A percentile compares a stretch with the other conserved stretches of the same genome.
These are phyloP conservation scores for Beta vulgaris DNA, from an alignment of 148 eudicot genomes.

Conservation along the genomic window DNA sequence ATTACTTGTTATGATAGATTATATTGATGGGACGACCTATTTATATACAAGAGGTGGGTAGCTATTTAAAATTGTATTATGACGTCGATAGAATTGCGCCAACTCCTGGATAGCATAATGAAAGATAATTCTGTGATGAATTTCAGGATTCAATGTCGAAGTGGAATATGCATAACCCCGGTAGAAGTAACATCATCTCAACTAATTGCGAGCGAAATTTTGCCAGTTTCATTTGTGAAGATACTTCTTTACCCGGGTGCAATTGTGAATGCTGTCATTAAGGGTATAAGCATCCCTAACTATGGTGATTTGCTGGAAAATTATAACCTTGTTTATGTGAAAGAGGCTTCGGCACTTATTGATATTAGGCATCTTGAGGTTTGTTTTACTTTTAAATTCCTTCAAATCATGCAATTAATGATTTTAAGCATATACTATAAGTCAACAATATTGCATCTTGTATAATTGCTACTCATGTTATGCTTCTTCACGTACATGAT, in stretches of 20 bases:
- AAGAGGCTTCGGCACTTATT: conserved; percentile 14
- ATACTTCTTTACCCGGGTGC: conserved; percentile 56
- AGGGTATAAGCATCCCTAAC: conserved; percentile 35
- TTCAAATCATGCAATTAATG: too few relatives aligned
- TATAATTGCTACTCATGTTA: neutral
- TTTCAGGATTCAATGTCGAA: conserved; percentile 54
- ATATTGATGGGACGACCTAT: too few relatives aligned
- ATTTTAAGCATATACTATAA: too few relatives aligned
- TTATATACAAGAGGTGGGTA: too few relatives aligned
- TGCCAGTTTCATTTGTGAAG: conserved; percentile 42
- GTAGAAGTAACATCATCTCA: conserved; percentile 49
- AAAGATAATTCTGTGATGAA: neutral
- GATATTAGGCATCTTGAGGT: conserved; percentile 65
- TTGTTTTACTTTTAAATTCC: too few relatives aligned
- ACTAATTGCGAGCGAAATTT: conserved; percentile 39
- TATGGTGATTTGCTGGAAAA: conserved; percentile 33
- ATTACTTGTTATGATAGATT: too few relatives aligned
- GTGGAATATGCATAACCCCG: conserved; percentile 54
- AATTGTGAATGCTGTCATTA: conserved; percentile 35
- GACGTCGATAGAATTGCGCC: too few relatives aligned
- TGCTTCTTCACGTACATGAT: too few relatives aligned
- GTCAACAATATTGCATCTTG: neutral
- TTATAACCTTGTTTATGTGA: conserved; percentile 29
- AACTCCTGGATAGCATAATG: neutral
- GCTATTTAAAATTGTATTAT: too few relatives aligned